Base-by-base conservation (phyloP, 2,329 filamentous ascomycete species). In the Ophiocordyceps robertsii region DNA sequence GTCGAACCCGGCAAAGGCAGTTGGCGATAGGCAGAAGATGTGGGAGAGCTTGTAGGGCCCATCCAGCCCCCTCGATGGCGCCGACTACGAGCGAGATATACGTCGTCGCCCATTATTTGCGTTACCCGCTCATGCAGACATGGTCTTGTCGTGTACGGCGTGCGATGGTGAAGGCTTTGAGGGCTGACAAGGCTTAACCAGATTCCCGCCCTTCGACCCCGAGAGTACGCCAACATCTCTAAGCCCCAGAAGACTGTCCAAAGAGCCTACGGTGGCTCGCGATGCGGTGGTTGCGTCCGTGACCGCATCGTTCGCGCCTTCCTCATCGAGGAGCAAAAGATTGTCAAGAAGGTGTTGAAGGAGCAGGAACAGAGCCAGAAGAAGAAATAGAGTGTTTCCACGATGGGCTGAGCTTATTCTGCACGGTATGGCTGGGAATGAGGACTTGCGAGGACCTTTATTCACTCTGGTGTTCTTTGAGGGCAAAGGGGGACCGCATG, bases 291-390 rank as follows among this genome's bases (percentile, higher is more conserved):
- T 79, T 98, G 92, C 71, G 92, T 98, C 58, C 89, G 90, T 70
- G 92, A 98, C 77, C 84, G 92, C 60, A 86, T 98, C 58, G 87
- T 95, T 58, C 87, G 92, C 59, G 92, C 92, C 53, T 98, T 98
- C 83, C 75, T 98, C 68, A 96, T 98, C 56, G 93, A 98, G 78
- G 92, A 98, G 82, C 92, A 98, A 80, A 98, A 98, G 86, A 96
- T 98, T 61, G 92, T 98, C 72, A 98, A 98, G 88, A 98, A 98
- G 86, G 92, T 98, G 62, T 80, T 96, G 68, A 95, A 95, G 84
- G 90, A 96, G 79, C 86, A 94, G 75, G 84, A 86, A 76, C 84
- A 68, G 62, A 65, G 70, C 62, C 67, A 73, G 60, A 80, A 75
- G 69, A 79, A 78, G 74, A 79, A 79, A 73, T 79, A 84, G 78